A percentile compares a stretch with the other conserved stretches of the same genome.
phyloP scores from a whole-genome alignment of 495 filamentous ascomycete genomes.

The Penicillium paxilli region DNA sequence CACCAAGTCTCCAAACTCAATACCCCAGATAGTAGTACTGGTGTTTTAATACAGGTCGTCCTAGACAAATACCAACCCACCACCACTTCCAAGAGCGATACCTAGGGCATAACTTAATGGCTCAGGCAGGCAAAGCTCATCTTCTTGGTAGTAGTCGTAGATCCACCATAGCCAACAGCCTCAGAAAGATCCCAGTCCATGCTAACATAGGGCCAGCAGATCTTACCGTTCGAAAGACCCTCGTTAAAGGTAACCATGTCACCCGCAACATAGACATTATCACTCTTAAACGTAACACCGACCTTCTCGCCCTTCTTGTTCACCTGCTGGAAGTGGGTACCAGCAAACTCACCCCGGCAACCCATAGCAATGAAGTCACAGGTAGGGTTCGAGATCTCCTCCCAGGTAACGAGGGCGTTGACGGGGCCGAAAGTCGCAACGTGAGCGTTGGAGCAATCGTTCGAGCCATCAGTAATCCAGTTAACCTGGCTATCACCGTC shows the following conservation, averaged over 20 bases:
- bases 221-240: slow-evolving; percentile 19
- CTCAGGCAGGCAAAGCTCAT: slow-evolving; percentile 50
- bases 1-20: too few species aligned
- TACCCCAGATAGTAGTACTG: too few species aligned
- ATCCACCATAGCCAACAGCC: slow-evolving; percentile 22
- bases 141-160: slow-evolving; percentile 29
- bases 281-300: slow-evolving; percentile 37
- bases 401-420: slow-evolving; percentile 53
- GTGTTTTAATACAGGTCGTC: too few species aligned
- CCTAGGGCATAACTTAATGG: background rate
- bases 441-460: slow-evolving; percentile 56
- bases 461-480: slow-evolving; percentile 46
- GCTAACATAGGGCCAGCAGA: slow-evolving; percentile 58
- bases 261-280: slow-evolving; percentile 50
- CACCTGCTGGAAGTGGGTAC: slow-evolving; percentile 52
- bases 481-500: slow-evolving; percentile 53
- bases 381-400: slow-evolving; percentile 46
- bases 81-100: too few species aligned
- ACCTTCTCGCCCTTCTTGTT: slow-evolving; percentile 40
- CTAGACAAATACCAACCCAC: too few species aligned
- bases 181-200: slow-evolving; percentile 47
- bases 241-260: slow-evolving; percentile 52
- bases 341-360: slow-evolving; percentile 49
- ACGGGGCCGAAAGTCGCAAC: slow-evolving; percentile 47
- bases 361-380: slow-evolving; percentile 54